Evolutionary conservation across 1,139 yeast species (phyloP), one percentile per base, ranked within the genome.

Genomic region (Sugiyamaella pinicola): DNA sequence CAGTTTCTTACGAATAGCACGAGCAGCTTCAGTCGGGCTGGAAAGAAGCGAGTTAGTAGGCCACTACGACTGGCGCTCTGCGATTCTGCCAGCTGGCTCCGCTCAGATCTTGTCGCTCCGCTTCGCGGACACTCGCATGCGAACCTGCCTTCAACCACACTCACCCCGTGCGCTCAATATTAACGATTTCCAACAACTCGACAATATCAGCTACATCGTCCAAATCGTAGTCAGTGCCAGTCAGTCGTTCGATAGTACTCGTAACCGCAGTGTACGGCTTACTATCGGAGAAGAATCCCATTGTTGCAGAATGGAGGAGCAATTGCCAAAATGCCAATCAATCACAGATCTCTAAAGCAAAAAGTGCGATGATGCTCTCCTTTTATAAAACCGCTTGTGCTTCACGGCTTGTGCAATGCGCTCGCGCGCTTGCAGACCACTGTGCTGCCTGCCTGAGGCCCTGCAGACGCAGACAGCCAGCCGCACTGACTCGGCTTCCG

Each of bases 1-100:
- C 67, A 93, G 74, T 66, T 84, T 83, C 74, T 93, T 93, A 51
- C 99, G 78, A 35, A 93, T 74, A 1, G 96, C 95, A 50, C 98
- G 76, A 0, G 97, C 97, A 1, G 96, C 95, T 69, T 91, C 98
- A 9, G 76, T 72, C 1, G 89, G 82, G 0, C 95, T 66, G 17
- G 29, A 15, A 39, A 13, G 19, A 10, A 26, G 28, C 12, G 8
- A 15, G 42, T 43, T 43, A 43, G 40, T 43, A 12, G 7, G 12
- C 13, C 21, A 34, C 9, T 17, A 43, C 19, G 17, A 18, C 33
- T n/a, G n/a, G n/a, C n/a, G n/a, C n/a, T n/a, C n/a, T n/a, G n/a
- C n/a, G n/a, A n/a, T n/a, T n/a, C n/a, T n/a, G n/a, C n/a, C n/a
- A n/a, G n/a, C n/a, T n/a, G n/a, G n/a, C n/a, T n/a, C n/a, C n/a